A percentile compares a stretch with the other conserved stretches of the same genome.
These are phyloP conservation scores for Xylaria palmicola DNA, from an alignment of 495 filamentous ascomycete genomes.

Conservation along the genomic window DNA sequence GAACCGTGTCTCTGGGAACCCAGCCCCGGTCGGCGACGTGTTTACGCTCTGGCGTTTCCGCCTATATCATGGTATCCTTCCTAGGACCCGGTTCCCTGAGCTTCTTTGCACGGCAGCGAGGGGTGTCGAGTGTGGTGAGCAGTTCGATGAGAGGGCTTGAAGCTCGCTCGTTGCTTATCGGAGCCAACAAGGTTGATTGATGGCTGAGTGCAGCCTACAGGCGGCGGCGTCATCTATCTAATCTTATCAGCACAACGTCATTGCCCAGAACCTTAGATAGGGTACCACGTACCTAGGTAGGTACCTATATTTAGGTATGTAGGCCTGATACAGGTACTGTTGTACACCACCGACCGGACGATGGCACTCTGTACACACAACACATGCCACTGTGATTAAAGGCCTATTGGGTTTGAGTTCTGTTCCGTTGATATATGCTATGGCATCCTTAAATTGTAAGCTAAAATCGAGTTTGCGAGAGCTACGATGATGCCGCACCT, in stretches of 20 bases:
- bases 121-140: background rate
- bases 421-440: background rate
- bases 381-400: no score
- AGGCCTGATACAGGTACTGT: no score
- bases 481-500: background rate
- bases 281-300: no score
- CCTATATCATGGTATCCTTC: no score
- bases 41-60: background rate
- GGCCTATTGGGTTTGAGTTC: background rate
- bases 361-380: no score
- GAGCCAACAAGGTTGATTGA: background rate
- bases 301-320: no score
- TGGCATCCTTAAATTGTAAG: no score
- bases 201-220: background rate
- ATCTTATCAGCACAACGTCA: background rate
- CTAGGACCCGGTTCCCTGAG: no score
- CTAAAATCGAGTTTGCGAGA: background rate
- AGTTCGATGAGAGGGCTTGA: background rate
- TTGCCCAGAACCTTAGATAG: no score
- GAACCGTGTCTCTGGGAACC: background rate
- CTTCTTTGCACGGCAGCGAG: background rate
- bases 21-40: background rate
- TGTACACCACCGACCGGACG: no score
- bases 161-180: background rate
- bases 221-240: no score